These are phyloP conservation scores for Tetrapisispora nanseiensis DNA, from an alignment of 805 yeast species.

Conservation along the genomic window DNA sequence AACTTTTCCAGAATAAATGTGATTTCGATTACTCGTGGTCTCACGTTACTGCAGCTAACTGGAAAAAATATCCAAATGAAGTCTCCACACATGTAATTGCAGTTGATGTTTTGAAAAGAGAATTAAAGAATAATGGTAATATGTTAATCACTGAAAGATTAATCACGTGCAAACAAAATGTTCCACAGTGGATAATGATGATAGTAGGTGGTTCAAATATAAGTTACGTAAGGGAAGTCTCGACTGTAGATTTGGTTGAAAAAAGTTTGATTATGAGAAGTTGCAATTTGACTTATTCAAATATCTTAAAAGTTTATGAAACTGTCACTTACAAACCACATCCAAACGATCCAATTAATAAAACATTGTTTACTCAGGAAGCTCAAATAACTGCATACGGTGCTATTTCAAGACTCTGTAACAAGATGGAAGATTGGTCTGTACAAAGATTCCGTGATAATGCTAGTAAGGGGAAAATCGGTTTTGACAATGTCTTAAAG, in stretches of 20 bases:
- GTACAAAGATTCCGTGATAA: constrained; percentile 82
- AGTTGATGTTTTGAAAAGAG: constrained; percentile 78
- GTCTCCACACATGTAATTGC: constrained; percentile 85
- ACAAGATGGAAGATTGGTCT: constrained; percentile 85
- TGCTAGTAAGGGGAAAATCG: constrained; percentile 70
- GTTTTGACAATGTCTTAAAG: constrained; percentile 73
- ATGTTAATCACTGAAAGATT: constrained; percentile 72
- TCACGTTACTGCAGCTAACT: constrained; percentile 88
- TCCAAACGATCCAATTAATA: constrained; percentile 35
- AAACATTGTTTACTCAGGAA: constrained; percentile 64
- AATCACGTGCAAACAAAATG: constrained; percentile 77
- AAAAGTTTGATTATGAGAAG: constrained; percentile 70
- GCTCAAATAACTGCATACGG: constrained; percentile 88
- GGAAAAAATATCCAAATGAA: constrained; percentile 96
- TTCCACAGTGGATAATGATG: constrained; percentile 73
- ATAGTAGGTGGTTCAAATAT: constrained; percentile 72
- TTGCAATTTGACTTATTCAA: constrained; percentile 74
- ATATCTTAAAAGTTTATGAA: constrained; percentile 71
- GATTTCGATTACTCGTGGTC: constrained; percentile 83
- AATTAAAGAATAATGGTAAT: constrained; percentile 42
- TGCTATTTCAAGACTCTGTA: constrained; percentile 57
- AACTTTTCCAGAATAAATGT: constrained; percentile 62
- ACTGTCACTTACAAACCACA: constrained; percentile 78
- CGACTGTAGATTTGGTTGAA: constrained; percentile 62
- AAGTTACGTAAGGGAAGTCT: constrained; percentile 81